Evolutionary conservation across 164 flowering plant species (phyloP), one percentile per base, ranked within the genome.

Genomic region (Dillenia turbinata): DNA sequence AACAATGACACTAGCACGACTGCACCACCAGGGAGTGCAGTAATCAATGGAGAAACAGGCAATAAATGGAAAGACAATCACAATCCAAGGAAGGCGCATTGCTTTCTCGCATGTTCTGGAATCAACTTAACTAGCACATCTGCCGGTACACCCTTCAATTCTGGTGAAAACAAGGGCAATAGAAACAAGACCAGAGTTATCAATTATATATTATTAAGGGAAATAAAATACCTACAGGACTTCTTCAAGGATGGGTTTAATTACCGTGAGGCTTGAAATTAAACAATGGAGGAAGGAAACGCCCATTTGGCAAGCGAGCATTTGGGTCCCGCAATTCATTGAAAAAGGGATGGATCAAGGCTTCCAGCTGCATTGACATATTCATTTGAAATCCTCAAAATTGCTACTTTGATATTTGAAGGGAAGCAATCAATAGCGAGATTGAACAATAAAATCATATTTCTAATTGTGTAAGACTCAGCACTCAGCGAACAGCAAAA

Each of bases 101-200:
- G 92, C 79, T 86, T 88, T 74, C 91, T 81, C 49, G 92, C 92
- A 59, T 88, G 92, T 56, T 83, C 84, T 1, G 95, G 95, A 49
- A 88, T 71, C 73, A 88, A 73, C 83, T 79, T 88, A 59, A 68
- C 64, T 57, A 84, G 61, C 73, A 81, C 76, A 58, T 84, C 95
- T 12, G 53, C 50, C 0, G 87, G 83, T 51, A 81, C 84, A 40
- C 81, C 89, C 62, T 79, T 88, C 61, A 86, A 70, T 68, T 88
- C 95, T 88, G 83, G 56, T 49, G 56, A 59, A 33, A 33, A 47
- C 26, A 9, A 14, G 33, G 49, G 9, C 49, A 65, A 22, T 24
- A 11, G 12, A 14, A 63, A 44, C n/a, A 55, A 51, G 62, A 47
- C 56, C 63, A 54, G 2, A 24, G 64, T 7, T 51, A 44, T 54